These are phyloP conservation scores for Monosporascus ibericus DNA, from an alignment of 2,329 filamentous ascomycete genomes.

Conservation along the genomic window DNA sequence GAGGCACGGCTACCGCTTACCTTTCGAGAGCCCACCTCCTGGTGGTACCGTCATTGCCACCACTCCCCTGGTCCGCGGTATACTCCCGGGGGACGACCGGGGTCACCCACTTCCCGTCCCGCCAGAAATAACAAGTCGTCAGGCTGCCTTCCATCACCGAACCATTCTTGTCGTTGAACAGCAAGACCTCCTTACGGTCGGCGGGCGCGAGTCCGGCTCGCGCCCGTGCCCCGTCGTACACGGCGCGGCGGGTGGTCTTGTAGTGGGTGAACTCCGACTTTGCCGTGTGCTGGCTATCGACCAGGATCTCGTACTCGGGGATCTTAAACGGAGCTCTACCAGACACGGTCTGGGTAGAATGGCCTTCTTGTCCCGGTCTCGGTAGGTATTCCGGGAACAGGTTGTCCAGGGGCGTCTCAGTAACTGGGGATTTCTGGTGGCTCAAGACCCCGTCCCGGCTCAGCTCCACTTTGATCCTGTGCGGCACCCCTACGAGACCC, in stretches of 20 bases:
- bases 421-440: slow-evolving; percentile 30
- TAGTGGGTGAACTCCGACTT: slow-evolving; percentile 67
- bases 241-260: slow-evolving; percentile 72
- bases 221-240: slow-evolving; percentile 65
- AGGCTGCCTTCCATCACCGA: slow-evolving; percentile 81
- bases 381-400: slow-evolving; percentile 54
- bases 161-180: slow-evolving; percentile 55
- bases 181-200: slow-evolving; percentile 64
- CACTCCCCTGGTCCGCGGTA: slow-evolving; percentile 42
- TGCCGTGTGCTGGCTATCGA: slow-evolving; percentile 36
- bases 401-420: slow-evolving; percentile 25
- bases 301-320: slow-evolving; percentile 35
- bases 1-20: slow-evolving; percentile 29
- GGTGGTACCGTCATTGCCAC: slow-evolving; percentile 78
- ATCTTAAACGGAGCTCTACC: slow-evolving; percentile 15
- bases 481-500: slow-evolving; percentile 25
- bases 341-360: slow-evolving; percentile 4
- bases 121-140: slow-evolving; percentile 77
- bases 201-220: slow-evolving; percentile 48
- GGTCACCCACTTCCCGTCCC: slow-evolving; percentile 69
- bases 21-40: slow-evolving; percentile 75
- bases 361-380: slow-evolving; percentile 28
- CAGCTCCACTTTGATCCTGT: slow-evolving; percentile 52
- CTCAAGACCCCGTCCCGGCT: slow-evolving; percentile 39
- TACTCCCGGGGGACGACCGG: slow-evolving; percentile 53